Evolutionary conservation across 2,329 filamentous ascomycete genomes (phyloP).

Genomic region (Fusarium oxysporum): DNA sequence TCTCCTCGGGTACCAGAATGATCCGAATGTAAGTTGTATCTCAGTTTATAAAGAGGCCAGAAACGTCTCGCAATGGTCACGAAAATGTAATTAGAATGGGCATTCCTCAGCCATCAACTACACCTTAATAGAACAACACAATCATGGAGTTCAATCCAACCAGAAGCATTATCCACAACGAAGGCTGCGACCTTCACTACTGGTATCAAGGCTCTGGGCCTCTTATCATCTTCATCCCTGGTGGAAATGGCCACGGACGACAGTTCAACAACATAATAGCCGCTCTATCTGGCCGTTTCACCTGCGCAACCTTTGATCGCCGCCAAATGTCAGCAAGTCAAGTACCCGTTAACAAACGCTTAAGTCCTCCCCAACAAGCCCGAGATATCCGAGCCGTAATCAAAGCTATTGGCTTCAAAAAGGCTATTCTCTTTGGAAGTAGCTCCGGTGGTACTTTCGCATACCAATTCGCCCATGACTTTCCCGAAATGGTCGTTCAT

Average conservation of each 20-base stretch:
- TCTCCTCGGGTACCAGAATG: rapidly evolving
- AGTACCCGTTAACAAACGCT: conserved; percentile 1
- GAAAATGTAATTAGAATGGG: rapidly evolving
- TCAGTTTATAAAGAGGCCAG: background rate
- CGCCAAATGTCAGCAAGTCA: conserved; percentile 21
- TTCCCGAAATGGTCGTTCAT: conserved; percentile 6
- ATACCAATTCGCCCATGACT: conserved; percentile 13
- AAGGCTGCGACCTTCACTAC: conserved; percentile 13
- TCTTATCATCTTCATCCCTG: conserved; percentile 7
- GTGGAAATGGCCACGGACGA: conserved; percentile 4
- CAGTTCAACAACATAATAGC: conserved; percentile 12
- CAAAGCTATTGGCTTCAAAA: background rate
- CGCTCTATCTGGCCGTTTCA: background rate
- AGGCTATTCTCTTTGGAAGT: background rate
- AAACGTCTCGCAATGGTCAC: too few relatives aligned
- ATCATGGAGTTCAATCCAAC: background rate
- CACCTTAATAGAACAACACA: rapidly evolving
- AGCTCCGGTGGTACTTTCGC: conserved; percentile 7
- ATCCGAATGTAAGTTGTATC: rapidly evolving
- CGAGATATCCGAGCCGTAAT: conserved; percentile 7
- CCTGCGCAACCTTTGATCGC: conserved; percentile 2
- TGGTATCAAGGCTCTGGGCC: conserved; percentile 1
- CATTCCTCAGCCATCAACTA: rapidly evolving
- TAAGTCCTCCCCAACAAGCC: background rate
- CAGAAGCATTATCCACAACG: background rate